A percentile compares a stretch with the other conserved stretches of the same genome.
These are phyloP conservation scores for Neofusicoccum sp. DNA, from an alignment of 2,329 filamentous ascomycete species.

Conservation along the genomic window DNA sequence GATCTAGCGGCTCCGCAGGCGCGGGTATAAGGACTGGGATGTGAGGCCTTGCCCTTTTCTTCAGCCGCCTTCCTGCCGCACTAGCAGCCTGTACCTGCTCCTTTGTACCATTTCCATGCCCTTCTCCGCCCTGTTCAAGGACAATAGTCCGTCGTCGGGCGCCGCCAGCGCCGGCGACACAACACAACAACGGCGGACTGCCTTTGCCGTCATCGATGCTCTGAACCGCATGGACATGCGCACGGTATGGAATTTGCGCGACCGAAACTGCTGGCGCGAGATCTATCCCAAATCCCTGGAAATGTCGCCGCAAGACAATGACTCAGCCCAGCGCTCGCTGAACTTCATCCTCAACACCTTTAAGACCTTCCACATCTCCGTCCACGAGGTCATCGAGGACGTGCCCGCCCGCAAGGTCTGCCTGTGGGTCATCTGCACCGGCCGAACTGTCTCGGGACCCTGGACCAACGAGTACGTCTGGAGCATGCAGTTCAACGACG, in stretches of 20 bases:
- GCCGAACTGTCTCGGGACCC: slow-evolving; percentile 21
- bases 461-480: slow-evolving; percentile 24
- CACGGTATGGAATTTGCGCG: slow-evolving; percentile 8
- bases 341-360: slow-evolving; percentile 17
- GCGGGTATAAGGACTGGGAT: no score
- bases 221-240: slow-evolving; percentile 17
- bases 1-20: no score
- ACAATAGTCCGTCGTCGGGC: no score
- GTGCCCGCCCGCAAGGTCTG: slow-evolving; percentile 6
- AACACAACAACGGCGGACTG: slow-evolving; percentile 28
- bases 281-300: slow-evolving; percentile 12
- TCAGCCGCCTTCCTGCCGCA: no score
- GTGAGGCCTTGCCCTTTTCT: no score
- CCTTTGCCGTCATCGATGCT: slow-evolving; percentile 15
- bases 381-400: slow-evolving; percentile 17
- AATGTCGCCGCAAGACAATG: slow-evolving; percentile 4
- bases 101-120: no score
- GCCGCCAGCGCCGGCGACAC: no score
- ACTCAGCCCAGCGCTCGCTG: background rate
- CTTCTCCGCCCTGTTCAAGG: no score
- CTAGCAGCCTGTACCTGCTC: no score
- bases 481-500: slow-evolving; percentile 15
- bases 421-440: slow-evolving; percentile 8
- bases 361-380: slow-evolving; percentile 4
- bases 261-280: slow-evolving; percentile 6